Base-by-base conservation (phyloP, 352 stramenopile species). In the Phytopythium helicoides region DNA sequence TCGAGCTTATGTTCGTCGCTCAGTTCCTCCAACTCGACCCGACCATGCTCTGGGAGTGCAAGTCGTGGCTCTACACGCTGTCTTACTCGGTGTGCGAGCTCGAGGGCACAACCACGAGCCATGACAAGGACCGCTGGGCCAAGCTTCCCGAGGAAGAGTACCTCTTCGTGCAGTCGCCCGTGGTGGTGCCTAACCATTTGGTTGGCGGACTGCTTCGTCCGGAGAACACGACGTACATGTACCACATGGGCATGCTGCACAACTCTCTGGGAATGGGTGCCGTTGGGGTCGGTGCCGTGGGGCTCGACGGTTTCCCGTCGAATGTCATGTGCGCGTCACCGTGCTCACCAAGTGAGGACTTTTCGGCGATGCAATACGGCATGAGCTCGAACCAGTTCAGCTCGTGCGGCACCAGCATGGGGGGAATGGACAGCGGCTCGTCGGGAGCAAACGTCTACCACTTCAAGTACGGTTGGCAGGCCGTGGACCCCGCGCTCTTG, bases 401-500 rank as follows among this genome's bases (percentile, higher is more conserved):
- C 46, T 69, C 73, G 21, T 86, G 69, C 33, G 68, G 70, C 38
- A 26, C 12, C 39, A 23, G 40, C 40, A 34, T 47, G 40, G 40
- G 40, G 19, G 39, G 39, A 14, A 46, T 46, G 45, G 39, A 50
- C 37, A 62, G 33, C 33, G 37, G 60, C 14, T 66, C 63, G 19
- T 55, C 68, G 1, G 72, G 74, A 7, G 74, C 76, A 26, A 70
- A 76, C 42, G 81, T 92, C 31, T 89, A 92, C 60, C 81, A 89
- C 59, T 92, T 85, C 61, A 89, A 92, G 62, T 89, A 89, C 56
- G 81, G 81, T 44, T 92, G 81, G 81, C 78, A 92, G 54, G 75
- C 71, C 22, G 68, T 85, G 41, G 81, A 83, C 47, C 60, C 56
- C 40, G 60, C 60, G 35, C 56, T 76, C 10, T 54, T 76, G 56